Base-by-base conservation (phyloP, 192 early-diverging fungal species). In the Polychytrium aggregatum region DNA sequence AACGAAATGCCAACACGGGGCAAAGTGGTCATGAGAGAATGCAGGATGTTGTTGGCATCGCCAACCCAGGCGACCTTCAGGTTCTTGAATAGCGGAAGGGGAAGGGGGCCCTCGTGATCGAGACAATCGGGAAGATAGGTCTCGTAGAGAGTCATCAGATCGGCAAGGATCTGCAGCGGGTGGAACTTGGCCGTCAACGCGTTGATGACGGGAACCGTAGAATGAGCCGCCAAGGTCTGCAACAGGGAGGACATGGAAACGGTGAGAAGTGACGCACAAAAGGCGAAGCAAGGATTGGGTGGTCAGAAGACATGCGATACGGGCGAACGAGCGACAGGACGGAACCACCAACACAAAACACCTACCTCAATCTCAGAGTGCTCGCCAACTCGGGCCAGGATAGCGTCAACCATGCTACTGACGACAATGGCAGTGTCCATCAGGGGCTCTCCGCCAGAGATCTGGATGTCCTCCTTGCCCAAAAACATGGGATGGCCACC, bases 401-500 rank as follows among this genome's bases (percentile, higher is more conserved):
- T 86, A 20, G 86, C 83, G 57, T 91, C 86, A 10, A 90, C 91
- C 96, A 99, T 99, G 52, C 82, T 84, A 18, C 81, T 84, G n/a
- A 99, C 80, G 4, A 99, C 92, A 50, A 79, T 78, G 13, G 85
- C 74, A 0, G 88, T 93, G 46, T 96, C 96, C 29, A 84, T 59
- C 59, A 93, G 62, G 0, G 91, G 87, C 62, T 99, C 96, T 43
- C 94, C 94, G 41, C 90, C 92, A 17, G 89, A 89, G 43, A 97
- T 63, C 52, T 99, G 96, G 62, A 97, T 97, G 58, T 99, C 96
- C 38, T 94, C 82, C 37, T 82, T 71, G 39, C 90, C 88, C 47
- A 99, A 69, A 57, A 97, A 99, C 83, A 99, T 82, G 7, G 92
- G 79, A 52, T 93, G 89, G 2, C 93, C 96, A 48, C 96, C 96